Conservation (phyloP, 2,329 filamentous ascomycete species). For the Didymella exigua region DNA sequence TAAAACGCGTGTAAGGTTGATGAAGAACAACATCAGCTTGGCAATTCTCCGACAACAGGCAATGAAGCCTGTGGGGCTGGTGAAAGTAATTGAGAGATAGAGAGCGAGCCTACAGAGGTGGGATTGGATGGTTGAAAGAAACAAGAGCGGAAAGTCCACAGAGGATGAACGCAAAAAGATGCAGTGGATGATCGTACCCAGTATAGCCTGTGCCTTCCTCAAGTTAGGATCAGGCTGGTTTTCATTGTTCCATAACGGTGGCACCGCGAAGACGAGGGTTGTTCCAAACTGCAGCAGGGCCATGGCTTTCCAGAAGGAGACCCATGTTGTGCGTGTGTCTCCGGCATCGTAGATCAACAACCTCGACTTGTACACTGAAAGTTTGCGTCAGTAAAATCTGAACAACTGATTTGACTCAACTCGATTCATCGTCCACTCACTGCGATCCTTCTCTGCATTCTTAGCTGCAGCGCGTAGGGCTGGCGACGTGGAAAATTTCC, state of each 20-base stretch:
- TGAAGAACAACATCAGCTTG: not conserved
- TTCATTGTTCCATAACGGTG: constrained; percentile 41
- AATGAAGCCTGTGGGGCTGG: not conserved
- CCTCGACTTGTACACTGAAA: constrained; percentile 30
- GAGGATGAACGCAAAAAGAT: not conserved
- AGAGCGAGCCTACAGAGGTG: not conserved
- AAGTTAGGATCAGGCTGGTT: constrained; percentile 40
- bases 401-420: too few species aligned
- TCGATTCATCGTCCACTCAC: constrained; percentile 17
- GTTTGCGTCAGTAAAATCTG: not conserved
- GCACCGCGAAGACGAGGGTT: constrained; percentile 39
- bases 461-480: constrained; percentile 29
- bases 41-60: not conserved
- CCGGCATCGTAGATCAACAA: constrained; percentile 48
- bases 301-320: constrained; percentile 46
- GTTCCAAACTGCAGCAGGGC: constrained; percentile 45
- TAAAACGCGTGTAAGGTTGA: not conserved
- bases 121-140: not conserved
- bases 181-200: constrained; percentile 29
- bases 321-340: constrained; percentile 43
- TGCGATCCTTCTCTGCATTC: constrained; percentile 28
- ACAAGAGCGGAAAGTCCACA: not conserved
- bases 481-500: constrained; percentile 41
- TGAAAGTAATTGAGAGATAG: not conserved
- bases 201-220: constrained; percentile 34